Percentiles rank a stretch among this genome's conserved stretches.
phyloP scores from a whole-genome alignment of 2,329 filamentous ascomycete genomes.

The Coniochaeta prunicola region DNA sequence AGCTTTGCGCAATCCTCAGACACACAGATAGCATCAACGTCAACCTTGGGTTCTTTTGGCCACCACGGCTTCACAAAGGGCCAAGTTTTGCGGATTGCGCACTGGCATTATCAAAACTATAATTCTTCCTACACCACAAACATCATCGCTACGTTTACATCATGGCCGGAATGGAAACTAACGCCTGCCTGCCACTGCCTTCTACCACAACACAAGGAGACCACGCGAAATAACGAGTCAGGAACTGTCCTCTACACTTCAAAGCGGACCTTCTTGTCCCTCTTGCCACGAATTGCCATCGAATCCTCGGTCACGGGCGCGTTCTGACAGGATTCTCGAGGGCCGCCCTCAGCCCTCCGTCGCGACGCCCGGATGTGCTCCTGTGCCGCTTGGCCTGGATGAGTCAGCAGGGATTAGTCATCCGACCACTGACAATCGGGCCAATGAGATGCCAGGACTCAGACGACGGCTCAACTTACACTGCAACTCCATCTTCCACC shows the following conservation, averaged over 20 bases:
- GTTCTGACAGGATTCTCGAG: background rate
- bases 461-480: background rate
- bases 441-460: background rate
- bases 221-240: background rate
- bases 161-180: background rate
- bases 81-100: too few relatives aligned
- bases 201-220: background rate
- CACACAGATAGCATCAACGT: too few relatives aligned
- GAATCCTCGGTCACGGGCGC: background rate
- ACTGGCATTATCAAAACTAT: too few relatives aligned
- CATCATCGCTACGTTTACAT: background rate
- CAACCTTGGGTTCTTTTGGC: too few relatives aligned
- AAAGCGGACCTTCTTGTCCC: background rate
- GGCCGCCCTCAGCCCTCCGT: background rate
- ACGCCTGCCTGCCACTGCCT: background rate
- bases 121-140: background rate
- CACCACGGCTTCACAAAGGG: too few relatives aligned
- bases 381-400: background rate
- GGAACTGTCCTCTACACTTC: background rate
- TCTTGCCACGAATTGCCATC: background rate
- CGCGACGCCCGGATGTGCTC: background rate
- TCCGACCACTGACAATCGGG: background rate
- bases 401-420: background rate
- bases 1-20: too few relatives aligned
- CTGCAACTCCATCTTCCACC: background rate